Base-by-base conservation (phyloP, 495 filamentous ascomycete genomes). In the Chlorociboria aeruginascens region DNA sequence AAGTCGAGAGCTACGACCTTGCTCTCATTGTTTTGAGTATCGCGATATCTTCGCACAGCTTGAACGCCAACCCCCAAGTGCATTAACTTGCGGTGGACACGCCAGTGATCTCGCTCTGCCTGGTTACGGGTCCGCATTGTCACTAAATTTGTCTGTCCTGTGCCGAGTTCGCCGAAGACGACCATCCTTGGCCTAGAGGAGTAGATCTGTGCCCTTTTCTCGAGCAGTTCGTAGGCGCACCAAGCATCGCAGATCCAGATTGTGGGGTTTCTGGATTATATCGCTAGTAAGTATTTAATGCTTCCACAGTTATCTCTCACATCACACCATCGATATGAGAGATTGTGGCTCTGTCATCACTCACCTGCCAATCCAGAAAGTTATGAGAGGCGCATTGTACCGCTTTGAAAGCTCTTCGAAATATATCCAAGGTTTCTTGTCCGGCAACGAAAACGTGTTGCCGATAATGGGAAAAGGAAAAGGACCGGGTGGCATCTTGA, bases 171-270 rank as follows among this genome's bases (percentile, higher is more conserved):
- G 40, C 71, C 72, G 69, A 77, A 71, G 3, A 73, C 68, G 8
- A 76, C 72, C 51, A 74, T 75, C 17, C 74, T 63, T 7, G 74
- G 74, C 9, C 74, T 55, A 11, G 70, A 73, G 9, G 68, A 72
- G 57, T 73, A 77, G 51, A 71, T 77, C 31, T 62, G 65, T 32
- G 68, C 69, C 28, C 71, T 59, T 51, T 72, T 75, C 48, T 78
- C 73, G 53, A 78, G 63, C 32, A 78, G 56, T 20, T 77, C 74
- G 42, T 66, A 72, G n/a, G 78, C 77, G 12, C 79, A 69, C 11
- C 77, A 67, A 0, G 78, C 76, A 17, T 81, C 79, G 1, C 74
- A 78, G 30, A 83, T 67, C 40, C 82, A 67, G 44, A 84, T 72
- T 28, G 79, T 83, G 1, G 78, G 76, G 20, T 25, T 25, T 25